These are phyloP conservation scores for Fusarium sulawesiense DNA, from an alignment of 2,329 filamentous ascomycete species.

Conservation along the genomic window DNA sequence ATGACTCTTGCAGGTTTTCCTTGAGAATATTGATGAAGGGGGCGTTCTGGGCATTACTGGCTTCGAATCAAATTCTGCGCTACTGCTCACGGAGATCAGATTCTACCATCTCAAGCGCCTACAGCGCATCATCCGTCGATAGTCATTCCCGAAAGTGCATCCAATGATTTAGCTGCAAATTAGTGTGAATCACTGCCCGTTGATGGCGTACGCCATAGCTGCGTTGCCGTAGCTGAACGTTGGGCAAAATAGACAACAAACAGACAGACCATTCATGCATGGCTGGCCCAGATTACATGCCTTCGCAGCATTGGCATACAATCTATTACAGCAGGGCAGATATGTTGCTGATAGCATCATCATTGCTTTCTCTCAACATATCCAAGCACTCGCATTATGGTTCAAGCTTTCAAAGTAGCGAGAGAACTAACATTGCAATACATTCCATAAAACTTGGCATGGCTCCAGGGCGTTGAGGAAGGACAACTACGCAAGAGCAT, in stretches of 20 bases:
- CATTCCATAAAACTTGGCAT: conserved; percentile 18
- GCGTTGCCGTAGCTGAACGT: conserved; percentile 30
- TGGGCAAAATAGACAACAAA: conserved; percentile 18
- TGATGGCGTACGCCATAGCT: conserved; percentile 25
- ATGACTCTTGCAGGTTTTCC: conserved; percentile 25
- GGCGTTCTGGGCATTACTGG: conserved; percentile 14
- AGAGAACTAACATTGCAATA: neutral
- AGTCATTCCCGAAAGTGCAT: neutral
- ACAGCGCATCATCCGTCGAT: conserved; percentile 9
- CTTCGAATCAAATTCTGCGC: conserved; percentile 13
- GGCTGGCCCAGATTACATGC: conserved; percentile 1
- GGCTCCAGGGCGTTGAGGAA: neutral
- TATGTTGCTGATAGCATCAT: neutral
- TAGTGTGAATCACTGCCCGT: conserved; percentile 32
- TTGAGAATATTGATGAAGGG: conserved; percentile 17
- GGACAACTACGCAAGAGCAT: conserved; percentile 28
- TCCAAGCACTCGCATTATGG: neutral
- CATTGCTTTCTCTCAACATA: neutral
- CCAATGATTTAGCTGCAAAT: conserved; percentile 11
- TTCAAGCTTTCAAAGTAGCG: neutral
- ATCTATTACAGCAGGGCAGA: neutral
- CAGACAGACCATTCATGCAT: conserved; percentile 12
- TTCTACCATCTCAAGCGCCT: conserved; percentile 15
- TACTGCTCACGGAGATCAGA: neutral
- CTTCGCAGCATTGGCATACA: neutral